Conservation (phyloP, 495 filamentous ascomycete genomes). For the Aspergillus incahuasiensis region DNA sequence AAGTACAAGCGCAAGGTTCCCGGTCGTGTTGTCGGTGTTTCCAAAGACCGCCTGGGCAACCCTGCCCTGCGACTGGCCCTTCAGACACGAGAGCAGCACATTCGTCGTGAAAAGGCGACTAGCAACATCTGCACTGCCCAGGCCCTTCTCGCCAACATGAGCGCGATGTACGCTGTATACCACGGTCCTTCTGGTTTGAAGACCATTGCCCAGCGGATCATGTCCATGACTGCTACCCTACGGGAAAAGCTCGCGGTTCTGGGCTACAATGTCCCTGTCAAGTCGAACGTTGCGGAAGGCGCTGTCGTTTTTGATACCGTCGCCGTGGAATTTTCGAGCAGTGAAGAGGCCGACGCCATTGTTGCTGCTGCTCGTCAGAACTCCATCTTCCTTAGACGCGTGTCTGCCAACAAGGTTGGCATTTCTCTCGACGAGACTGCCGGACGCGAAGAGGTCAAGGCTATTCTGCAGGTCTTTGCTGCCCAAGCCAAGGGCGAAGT, state of each 20-base stretch:
- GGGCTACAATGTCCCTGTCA: constrained; percentile 59
- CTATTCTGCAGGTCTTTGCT: constrained; percentile 58
- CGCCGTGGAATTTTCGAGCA: constrained; percentile 53
- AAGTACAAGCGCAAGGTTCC: constrained; percentile 97
- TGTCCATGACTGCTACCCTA: constrained; percentile 65
- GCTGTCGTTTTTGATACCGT: constrained; percentile 77
- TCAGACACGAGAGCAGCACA: constrained; percentile 96
- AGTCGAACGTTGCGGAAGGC: constrained; percentile 47
- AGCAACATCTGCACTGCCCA: constrained; percentile 99
- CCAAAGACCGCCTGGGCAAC: constrained; percentile 83
- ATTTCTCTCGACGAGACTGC: constrained; percentile 74
- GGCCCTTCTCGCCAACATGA: constrained; percentile 94
- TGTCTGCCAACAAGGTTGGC: constrained; percentile 57
- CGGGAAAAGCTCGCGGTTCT: constrained; percentile 61
- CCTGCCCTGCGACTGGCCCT: constrained; percentile 82
- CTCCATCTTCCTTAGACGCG: constrained; percentile 59
- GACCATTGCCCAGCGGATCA: constrained; percentile 74
- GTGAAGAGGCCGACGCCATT: constrained; percentile 47
- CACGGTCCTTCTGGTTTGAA: constrained; percentile 85
- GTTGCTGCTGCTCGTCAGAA: constrained; percentile 44
- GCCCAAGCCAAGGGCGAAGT: constrained; percentile 34
- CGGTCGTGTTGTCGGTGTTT: constrained; percentile 86
- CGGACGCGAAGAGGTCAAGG: constrained; percentile 53
- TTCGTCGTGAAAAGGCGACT: constrained; percentile 94
- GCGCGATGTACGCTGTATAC: constrained; percentile 95